Conservation (phyloP, 2,329 filamentous ascomycete species). For the Dendryphion nanum region DNA sequence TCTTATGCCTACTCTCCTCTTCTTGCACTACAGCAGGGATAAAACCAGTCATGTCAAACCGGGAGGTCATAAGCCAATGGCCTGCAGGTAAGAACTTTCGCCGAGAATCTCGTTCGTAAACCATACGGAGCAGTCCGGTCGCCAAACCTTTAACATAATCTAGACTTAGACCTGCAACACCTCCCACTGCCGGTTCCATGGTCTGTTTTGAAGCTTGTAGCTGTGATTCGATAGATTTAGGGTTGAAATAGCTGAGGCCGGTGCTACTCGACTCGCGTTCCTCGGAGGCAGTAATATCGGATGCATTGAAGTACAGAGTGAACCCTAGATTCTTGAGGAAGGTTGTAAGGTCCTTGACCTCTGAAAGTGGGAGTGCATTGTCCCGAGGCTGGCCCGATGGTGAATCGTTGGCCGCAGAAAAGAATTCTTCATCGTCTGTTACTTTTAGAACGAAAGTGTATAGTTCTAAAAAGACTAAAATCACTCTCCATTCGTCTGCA, state of each 20-base stretch:
- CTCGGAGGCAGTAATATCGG: constrained; percentile 56
- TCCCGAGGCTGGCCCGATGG: constrained; percentile 41
- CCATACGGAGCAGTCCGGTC: constrained; percentile 76
- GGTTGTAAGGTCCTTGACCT: constrained; percentile 71
- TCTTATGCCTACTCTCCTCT: constrained; percentile 72
- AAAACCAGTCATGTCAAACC: constrained; percentile 85
- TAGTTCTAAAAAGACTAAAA: constrained; percentile 87
- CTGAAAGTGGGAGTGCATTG: constrained; percentile 67
- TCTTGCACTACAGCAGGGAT: constrained; percentile 83
- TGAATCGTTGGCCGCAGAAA: constrained; percentile 52
- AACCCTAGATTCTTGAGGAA: constrained; percentile 93
- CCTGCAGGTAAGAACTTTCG: constrained; percentile 76
- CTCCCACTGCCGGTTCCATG: constrained; percentile 51
- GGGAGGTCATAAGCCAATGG: constrained; percentile 92
- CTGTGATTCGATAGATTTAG: constrained; percentile 17
- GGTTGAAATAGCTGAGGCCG: constrained; percentile 36
- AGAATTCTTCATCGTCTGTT: constrained; percentile 96
- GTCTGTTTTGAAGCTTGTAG: constrained; percentile 26
- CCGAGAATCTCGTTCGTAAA: constrained; percentile 91
- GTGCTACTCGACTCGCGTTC: constrained; percentile 50
- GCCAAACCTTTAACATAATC: constrained; percentile 77
- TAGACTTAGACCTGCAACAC: constrained; percentile 70
- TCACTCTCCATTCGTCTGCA: constrained; percentile 78
- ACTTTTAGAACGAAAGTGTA: constrained; percentile 91
- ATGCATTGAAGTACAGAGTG: constrained; percentile 78